phyloP scores from a whole-genome alignment of 2,329 filamentous ascomycete genomes.

The Sporothrix inflata region DNA sequence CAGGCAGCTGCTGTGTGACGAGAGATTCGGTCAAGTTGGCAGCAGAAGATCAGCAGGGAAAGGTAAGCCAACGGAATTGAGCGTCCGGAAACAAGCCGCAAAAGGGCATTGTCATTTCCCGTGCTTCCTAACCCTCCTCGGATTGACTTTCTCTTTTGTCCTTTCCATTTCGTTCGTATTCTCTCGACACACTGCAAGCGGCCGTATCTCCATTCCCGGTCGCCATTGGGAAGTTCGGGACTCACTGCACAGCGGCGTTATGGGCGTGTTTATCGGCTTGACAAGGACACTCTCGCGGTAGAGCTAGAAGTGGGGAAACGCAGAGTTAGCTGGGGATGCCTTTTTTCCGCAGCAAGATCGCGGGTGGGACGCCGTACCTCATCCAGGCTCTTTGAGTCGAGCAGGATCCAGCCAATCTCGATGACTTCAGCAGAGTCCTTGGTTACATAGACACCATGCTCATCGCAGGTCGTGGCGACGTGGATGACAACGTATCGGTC shows the following conservation, averaged over 20 bases:
- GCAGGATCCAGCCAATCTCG: conserved; percentile 96
- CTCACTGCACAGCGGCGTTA: conserved; percentile 98
- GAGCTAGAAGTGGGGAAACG: conserved; percentile 59
- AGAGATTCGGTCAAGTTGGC: background rate
- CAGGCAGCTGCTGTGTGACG: background rate
- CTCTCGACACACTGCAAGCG: background rate
- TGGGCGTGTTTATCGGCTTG: conserved; percentile 97
- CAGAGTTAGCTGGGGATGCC: background rate
- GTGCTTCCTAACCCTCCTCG: background rate
- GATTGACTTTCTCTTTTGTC: background rate
- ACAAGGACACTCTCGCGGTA: conserved; percentile 95
- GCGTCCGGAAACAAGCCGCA: background rate
- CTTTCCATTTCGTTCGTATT: background rate
- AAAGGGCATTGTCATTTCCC: background rate
- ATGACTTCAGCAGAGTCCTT: conserved; percentile 99
- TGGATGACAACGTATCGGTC: conserved; percentile 98
- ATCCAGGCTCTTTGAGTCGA: conserved; percentile 88
- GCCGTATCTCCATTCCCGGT: background rate
- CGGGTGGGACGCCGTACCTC: conserved; percentile 63
- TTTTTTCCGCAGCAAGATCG: background rate
- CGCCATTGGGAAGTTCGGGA: conserved; percentile 39
- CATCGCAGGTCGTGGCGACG: conserved; percentile 97
- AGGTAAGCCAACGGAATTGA: background rate
- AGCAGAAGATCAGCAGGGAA: background rate
- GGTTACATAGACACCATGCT: conserved; percentile 98